Conservation (phyloP, 352 stramenopile genomes). For the Phytophthora multivora region DNA sequence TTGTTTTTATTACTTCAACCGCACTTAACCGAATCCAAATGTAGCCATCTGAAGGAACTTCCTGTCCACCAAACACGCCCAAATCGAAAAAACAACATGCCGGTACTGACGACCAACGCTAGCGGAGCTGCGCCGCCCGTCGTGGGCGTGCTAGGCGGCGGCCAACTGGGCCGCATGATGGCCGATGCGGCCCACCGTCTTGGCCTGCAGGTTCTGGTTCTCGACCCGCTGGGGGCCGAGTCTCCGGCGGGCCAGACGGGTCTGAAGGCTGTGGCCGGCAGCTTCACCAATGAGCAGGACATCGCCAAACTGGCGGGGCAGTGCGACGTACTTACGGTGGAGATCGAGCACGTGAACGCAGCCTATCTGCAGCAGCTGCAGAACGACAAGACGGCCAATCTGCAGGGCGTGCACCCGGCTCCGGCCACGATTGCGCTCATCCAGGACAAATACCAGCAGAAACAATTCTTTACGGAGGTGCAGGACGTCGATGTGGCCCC, state of each 20-base stretch:
- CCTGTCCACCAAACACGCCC: no score
- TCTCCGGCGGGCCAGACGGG: conserved; percentile 80
- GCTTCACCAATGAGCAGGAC: conserved; percentile 71
- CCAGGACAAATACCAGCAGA: conserved; percentile 98
- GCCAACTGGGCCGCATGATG: conserved; percentile 99
- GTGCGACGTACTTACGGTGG: conserved; percentile 96
- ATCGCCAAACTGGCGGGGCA: conserved; percentile 74
- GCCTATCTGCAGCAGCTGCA: conserved; percentile 91
- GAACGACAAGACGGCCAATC: conserved; percentile 47
- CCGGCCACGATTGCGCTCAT: conserved; percentile 95
- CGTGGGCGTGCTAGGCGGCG: conserved; percentile 94
- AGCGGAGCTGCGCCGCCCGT: conserved; percentile 54
- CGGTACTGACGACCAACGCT: conserved; percentile 49
- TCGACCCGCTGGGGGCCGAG: conserved; percentile 89
- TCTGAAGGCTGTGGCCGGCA: conserved; percentile 71
- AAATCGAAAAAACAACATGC: conserved; percentile 35
- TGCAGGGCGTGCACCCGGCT: conserved; percentile 76
- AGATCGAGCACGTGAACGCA: conserved; percentile 99
- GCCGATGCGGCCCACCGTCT: conserved; percentile 95
- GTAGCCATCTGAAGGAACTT: not conserved
- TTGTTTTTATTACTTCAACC: no score
- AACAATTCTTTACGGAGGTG: conserved; percentile 80
- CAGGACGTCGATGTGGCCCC: conserved; percentile 55
- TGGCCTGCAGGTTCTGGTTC: conserved; percentile 91
- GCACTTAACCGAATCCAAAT: not conserved